Evolutionary conservation across 116 monocot genomes (phyloP).

Genomic region (Phalaenopsis hybrid): DNA sequence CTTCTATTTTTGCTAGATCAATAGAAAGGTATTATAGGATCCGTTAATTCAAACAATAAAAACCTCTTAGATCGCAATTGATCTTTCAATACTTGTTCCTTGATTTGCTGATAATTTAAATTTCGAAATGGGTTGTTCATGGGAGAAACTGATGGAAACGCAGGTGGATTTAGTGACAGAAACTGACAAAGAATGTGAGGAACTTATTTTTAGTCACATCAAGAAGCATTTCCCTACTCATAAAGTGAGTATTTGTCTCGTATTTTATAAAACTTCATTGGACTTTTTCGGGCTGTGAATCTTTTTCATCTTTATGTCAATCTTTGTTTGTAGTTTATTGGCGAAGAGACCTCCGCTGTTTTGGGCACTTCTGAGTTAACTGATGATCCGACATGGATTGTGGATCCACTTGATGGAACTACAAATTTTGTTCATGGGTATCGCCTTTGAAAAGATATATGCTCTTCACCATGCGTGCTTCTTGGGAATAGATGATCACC

Average conservation of each 20-base stretch:
- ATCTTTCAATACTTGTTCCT: background rate
- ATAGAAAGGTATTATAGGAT: background rate
- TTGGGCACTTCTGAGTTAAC: constrained; percentile 77
- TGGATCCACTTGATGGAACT: constrained; percentile 94
- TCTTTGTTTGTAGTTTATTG: constrained; percentile 63
- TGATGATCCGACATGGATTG: constrained; percentile 86
- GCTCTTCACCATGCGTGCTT: background rate
- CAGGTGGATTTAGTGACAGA: constrained; percentile 98
- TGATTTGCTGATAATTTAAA: background rate
- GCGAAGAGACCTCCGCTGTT: constrained; percentile 83
- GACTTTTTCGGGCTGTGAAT: background rate
- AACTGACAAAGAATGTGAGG: constrained; percentile 93
- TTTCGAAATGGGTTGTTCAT: background rate
- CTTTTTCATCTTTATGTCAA: constrained; percentile 2
- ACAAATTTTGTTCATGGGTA: constrained; percentile 95
- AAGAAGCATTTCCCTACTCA: constrained; percentile 75
- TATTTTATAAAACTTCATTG: background rate
- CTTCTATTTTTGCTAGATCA: background rate
- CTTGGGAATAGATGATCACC: background rate
- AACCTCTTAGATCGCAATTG: background rate
- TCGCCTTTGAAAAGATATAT: background rate
- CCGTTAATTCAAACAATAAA: background rate
- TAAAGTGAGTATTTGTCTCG: constrained; percentile 39
- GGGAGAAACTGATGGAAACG: constrained; percentile 10
- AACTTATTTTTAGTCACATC: constrained; percentile 75